These are phyloP conservation scores for Diaporthe vaccinii DNA, from an alignment of 2,329 filamentous ascomycete species.

Conservation along the genomic window DNA sequence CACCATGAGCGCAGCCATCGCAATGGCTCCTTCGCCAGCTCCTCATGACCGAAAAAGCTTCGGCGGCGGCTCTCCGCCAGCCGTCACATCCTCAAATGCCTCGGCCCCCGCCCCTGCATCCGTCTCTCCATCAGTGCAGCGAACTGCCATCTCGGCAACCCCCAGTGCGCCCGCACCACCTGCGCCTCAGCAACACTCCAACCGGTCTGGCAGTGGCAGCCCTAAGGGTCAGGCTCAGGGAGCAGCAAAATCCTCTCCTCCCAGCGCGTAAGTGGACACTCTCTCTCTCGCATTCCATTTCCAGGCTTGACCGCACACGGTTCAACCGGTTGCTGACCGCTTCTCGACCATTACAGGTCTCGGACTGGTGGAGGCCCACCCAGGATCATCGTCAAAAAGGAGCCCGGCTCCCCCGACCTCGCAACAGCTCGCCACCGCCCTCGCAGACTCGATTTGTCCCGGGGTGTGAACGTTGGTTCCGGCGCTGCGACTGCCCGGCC, in stretches of 20 bases:
- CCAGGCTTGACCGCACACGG: constrained; percentile 42
- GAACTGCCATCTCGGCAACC: constrained; percentile 56
- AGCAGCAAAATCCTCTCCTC: constrained; percentile 67
- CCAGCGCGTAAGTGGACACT: constrained; percentile 67
- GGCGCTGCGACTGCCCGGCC: constrained; percentile 75
- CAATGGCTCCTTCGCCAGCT: constrained; percentile 77
- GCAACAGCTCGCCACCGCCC: constrained; percentile 80
- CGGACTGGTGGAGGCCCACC: constrained; percentile 70
- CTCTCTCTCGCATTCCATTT: constrained; percentile 23
- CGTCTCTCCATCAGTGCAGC: constrained; percentile 61
- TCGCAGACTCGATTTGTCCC: constrained; percentile 82
- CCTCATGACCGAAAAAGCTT: constrained; percentile 74
- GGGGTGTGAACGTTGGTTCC: constrained; percentile 65
- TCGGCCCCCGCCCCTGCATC: constrained; percentile 48
- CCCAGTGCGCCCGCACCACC: constrained; percentile 55
- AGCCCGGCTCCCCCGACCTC: constrained; percentile 76
- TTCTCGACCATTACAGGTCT: constrained; percentile 52
- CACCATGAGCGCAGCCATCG: constrained; percentile 77
- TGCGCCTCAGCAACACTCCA: constrained; percentile 43
- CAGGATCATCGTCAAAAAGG: constrained; percentile 96
- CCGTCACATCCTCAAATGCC: constrained; percentile 52
- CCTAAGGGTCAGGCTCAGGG: constrained; percentile 59
- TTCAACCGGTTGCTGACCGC: constrained; percentile 43
- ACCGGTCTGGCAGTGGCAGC: constrained; percentile 68
- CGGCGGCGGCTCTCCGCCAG: constrained; percentile 64